A percentile compares a stretch with the other conserved stretches of the same genome.
Conservation (phyloP, 2,329 filamentous ascomycete genomes). For the Xylariaceae sp. region DNA sequence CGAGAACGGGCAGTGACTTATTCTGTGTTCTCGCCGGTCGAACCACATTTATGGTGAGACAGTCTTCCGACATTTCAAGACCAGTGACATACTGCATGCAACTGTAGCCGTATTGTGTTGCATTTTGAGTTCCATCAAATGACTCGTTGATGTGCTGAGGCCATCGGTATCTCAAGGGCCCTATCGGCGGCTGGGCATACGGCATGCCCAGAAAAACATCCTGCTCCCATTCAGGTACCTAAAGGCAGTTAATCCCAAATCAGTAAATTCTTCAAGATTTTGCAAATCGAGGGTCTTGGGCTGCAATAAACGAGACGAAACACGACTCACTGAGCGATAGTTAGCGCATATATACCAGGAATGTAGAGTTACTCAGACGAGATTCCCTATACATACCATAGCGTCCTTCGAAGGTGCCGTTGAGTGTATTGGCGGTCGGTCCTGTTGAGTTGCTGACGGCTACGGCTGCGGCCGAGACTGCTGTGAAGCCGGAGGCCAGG, state of each 20-base stretch:
- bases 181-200: slow-evolving; percentile 37
- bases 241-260: slow-evolving; percentile 1
- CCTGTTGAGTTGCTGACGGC: neutral
- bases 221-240: slow-evolving; percentile 34
- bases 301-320: too few species aligned
- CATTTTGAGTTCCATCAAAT: slow-evolving; percentile 36
- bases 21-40: slow-evolving; percentile 33
- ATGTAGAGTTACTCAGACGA: too few species aligned
- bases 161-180: slow-evolving; percentile 34
- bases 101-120: slow-evolving; percentile 40
- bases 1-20: slow-evolving; percentile 37
- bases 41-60: slow-evolving; percentile 41
- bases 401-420: slow-evolving; percentile 33
- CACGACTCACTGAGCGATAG: too few species aligned
- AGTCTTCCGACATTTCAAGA: slow-evolving; percentile 46
- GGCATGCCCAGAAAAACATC: slow-evolving; percentile 39
- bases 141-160: slow-evolving; percentile 36
- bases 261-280: too few species aligned
- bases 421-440: slow-evolving; percentile 24
- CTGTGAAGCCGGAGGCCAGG: too few species aligned
- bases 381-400: too few species aligned
- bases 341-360: too few species aligned
- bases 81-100: slow-evolving; percentile 44
- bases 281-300: too few species aligned
- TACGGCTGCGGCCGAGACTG: too few species aligned